Evolutionary conservation across 805 yeast genomes (phyloP), one percentile per base, ranked within the genome.

Genomic region (Saccharomyces paradoxus): DNA sequence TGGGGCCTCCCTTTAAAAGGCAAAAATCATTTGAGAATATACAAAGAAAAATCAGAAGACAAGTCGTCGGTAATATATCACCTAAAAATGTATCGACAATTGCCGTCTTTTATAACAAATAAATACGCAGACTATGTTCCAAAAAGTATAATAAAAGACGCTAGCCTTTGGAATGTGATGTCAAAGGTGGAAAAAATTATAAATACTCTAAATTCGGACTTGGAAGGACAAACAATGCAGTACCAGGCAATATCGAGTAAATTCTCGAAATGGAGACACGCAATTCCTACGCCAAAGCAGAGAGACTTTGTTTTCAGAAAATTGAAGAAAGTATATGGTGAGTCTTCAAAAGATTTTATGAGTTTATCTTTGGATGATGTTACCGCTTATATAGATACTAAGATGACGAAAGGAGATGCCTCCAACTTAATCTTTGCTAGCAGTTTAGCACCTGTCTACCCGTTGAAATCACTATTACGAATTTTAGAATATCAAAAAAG

Each of bases 201-300:
- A 37, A 37, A 37, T 17, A 37, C 44, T 37, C 12, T 37, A 17
- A 37, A 17, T 21, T 17, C 24, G 22, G 22, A 37, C 12, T 37
- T 21, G 44, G 44, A 37, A 17, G 44, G 44, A 22, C 44, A 37
- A 37, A 8, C 22, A 9, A 37, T 37, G 44, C 46, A 49, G 2
- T 30, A 32, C 13, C 50, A 12, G 53, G 49, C 26, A 60, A 60
- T 28, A 5, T 56, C 58, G 2, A 60, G 70, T 14, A 70, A 65
- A 48, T 65, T 52, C 53, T 67, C 74, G 10, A 56, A 54, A 21
- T 73, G 77, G 77, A 65, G 77, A 55, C 44, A 44, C 1, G 53
- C 56, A 0, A 56, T 61, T 1, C 67, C 74, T 0, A 57, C 74
- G 1, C 44, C 53, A 2, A 69, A 61, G 44, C 77, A 73, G 51